Evolutionary conservation across 192 early-diverging fungal genomes (phyloP), one percentile per base, ranked within the genome.

Genomic region (Coemansia sp.): DNA sequence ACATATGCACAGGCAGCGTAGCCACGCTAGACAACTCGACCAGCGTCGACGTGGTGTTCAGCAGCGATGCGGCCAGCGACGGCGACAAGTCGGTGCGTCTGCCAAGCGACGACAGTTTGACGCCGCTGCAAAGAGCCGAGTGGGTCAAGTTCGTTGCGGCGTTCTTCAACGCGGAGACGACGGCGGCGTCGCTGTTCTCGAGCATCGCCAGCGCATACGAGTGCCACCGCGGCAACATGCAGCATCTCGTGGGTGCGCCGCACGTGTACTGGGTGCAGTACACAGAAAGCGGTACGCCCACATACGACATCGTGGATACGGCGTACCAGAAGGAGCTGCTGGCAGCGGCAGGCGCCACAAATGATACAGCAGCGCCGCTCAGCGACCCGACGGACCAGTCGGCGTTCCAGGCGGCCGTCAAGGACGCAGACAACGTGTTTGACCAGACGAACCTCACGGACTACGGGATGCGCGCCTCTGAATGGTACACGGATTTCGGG

Each of bases 191-290:
- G 43, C 55, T 80, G 33, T 84, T 71, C 29, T 45, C 63, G n/a
- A 43, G 66, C 25, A 76, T 84, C 17, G 42, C 61, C 9, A 58
- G 34, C 20, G 74, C 73, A 20, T 84, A 84, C 67, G 55, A 65
- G 23, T 84, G 82, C 68, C 82, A 80, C 61, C 32, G 53, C 46
- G 25, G 45, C 46, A 84, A 84, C 33, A 46, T 80, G 67, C 63
- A 69, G 57, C 62, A 79, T 32, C 56, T 78, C 8, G 66, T 63
- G 35, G 14, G 33, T 7, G 58, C 50, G 14, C 70, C 86, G 7
- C 83, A 90, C 55, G 87, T 87, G 7, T 80, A 80, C 41, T 90
- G 88, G 88, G 71, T 85, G 25, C 50, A 63, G 15, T 90, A 87
- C 62, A 54, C 69, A 6, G 83, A 81, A 20, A 45, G 59, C 66